These are phyloP conservation scores for Sarcodon sp. DNA, from an alignment of 768 basidiomycete species.

Conservation along the genomic window DNA sequence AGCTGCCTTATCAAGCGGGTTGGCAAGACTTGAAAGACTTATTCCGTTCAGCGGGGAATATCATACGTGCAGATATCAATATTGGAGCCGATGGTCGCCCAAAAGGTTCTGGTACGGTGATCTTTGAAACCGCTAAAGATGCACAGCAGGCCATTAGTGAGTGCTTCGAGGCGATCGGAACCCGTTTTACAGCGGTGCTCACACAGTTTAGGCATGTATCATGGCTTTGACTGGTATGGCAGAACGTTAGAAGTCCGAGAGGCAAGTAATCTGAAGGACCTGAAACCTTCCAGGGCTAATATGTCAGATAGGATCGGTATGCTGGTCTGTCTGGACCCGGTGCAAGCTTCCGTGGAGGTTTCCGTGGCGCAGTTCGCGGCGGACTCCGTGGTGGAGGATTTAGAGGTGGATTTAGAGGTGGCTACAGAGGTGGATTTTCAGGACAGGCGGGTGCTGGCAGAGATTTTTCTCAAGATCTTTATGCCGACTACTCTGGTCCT, in stretches of 20 bases:
- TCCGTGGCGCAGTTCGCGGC: slow-evolving; percentile 33
- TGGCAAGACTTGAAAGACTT: slow-evolving; percentile 99
- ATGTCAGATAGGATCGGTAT: slow-evolving; percentile 57
- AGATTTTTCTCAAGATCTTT: slow-evolving; percentile 80
- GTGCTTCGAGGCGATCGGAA: slow-evolving; percentile 15
- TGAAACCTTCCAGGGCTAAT: neutral
- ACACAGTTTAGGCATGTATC: slow-evolving; percentile 67
- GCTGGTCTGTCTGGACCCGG: slow-evolving; percentile 69
- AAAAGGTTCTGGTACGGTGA: slow-evolving; percentile 95
- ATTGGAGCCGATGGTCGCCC: slow-evolving; percentile 87
- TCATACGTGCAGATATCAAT: slow-evolving; percentile 92
- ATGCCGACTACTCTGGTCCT: slow-evolving; percentile 88
- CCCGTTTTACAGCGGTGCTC: neutral
- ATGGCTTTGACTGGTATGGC: slow-evolving; percentile 97
- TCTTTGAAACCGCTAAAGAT: slow-evolving; percentile 85
- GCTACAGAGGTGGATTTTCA: slow-evolving; percentile 41
- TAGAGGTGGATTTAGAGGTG: slow-evolving; percentile 39
- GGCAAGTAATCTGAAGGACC: slow-evolving; percentile 27
- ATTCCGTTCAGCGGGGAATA: slow-evolving; percentile 91
- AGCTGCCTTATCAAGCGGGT: slow-evolving; percentile 95
- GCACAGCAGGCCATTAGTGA: slow-evolving; percentile 85
- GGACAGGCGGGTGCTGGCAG: slow-evolving; percentile 35
- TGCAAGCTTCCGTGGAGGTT: slow-evolving; percentile 36
- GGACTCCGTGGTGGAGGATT: slow-evolving; percentile 41
- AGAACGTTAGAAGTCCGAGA: slow-evolving; percentile 92